These are phyloP conservation scores for Colletotrichum lini DNA, from an alignment of 2,329 filamentous ascomycete genomes.

Conservation along the genomic window DNA sequence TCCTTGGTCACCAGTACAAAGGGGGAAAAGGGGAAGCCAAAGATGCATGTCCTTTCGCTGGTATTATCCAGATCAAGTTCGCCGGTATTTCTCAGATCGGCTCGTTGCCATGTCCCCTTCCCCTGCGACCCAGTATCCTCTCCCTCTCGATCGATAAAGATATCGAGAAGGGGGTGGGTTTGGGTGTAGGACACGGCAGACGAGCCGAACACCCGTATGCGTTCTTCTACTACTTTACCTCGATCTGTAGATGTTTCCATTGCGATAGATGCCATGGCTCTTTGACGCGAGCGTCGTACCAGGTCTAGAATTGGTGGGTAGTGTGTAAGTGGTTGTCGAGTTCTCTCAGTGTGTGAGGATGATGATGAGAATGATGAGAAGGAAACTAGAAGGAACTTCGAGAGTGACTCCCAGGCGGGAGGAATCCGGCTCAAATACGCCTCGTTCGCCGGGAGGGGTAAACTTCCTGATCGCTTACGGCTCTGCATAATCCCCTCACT, in stretches of 20 bases:
- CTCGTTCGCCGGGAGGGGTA: conserved; percentile 16
- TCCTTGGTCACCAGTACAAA: conserved; percentile 45
- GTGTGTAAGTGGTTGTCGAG: not conserved
- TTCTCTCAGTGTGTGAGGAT: too few species aligned
- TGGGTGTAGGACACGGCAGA: conserved; percentile 15
- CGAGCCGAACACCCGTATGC: conserved; percentile 62
- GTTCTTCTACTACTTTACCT: conserved; percentile 63
- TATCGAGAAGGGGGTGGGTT: conserved; percentile 28
- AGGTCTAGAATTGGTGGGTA: not conserved
- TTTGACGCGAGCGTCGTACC: conserved; percentile 42
- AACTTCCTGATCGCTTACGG: conserved; percentile 6
- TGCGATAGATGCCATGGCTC: conserved; percentile 49
- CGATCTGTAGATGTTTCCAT: conserved; percentile 56
- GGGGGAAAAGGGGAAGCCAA: conserved; percentile 58
- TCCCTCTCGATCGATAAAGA: conserved; percentile 33
- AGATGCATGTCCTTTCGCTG: conserved; percentile 91
- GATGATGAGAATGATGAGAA: not conserved
- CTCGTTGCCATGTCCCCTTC: conserved; percentile 46
- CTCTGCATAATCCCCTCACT: conserved; percentile 33
- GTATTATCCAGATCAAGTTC: conserved; percentile 92
- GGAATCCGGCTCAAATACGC: conserved; percentile 2
- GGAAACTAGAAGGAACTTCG: too few species aligned
- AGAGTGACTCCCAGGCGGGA: fast-evolving
- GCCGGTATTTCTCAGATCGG: conserved; percentile 82
- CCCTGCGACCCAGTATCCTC: not conserved